These are phyloP conservation scores for Phaeosphaeriaceae sp. DNA, from an alignment of 2,329 filamentous ascomycete genomes.

Conservation along the genomic window DNA sequence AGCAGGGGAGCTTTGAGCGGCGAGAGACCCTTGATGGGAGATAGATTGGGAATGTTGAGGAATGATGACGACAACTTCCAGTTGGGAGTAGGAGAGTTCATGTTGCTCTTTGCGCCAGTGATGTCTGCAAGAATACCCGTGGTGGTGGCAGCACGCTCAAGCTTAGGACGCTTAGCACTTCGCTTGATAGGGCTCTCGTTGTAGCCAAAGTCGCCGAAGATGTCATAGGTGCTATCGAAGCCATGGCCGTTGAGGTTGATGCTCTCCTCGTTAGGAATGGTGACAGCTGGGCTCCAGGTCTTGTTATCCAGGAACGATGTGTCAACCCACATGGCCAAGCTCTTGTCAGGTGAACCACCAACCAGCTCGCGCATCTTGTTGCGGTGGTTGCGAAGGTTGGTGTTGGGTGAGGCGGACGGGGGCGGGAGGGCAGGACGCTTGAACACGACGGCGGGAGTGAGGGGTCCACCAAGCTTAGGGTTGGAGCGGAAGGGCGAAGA, in stretches of 20 bases:
- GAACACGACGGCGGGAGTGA: conserved; percentile 86
- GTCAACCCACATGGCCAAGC: conserved; percentile 59
- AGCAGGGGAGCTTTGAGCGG: conserved; percentile 40
- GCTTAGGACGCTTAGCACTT: conserved; percentile 61
- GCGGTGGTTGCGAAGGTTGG: conserved; percentile 87
- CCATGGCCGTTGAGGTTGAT: conserved; percentile 58
- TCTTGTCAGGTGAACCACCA: conserved; percentile 73
- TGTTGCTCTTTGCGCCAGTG: conserved; percentile 61
- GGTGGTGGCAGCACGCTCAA: conserved; percentile 69
- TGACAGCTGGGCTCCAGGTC: conserved; percentile 70
- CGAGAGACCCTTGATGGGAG: conserved; percentile 39
- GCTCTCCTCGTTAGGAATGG: conserved; percentile 65
- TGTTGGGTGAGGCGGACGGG: conserved; percentile 88
- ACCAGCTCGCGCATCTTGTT: conserved; percentile 82
- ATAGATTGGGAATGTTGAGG: conserved; percentile 45
- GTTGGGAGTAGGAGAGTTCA: conserved; percentile 45
- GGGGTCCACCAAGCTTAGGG: conserved; percentile 57
- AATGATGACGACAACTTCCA: conserved; percentile 46
- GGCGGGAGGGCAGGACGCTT: conserved; percentile 70
- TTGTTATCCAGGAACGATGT: conserved; percentile 52
- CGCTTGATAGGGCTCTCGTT: conserved; percentile 71
- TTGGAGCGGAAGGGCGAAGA: conserved; percentile 52
- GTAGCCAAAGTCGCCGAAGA: conserved; percentile 62
- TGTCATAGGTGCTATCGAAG: conserved; percentile 65
- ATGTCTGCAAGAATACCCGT: conserved; percentile 68